Base-by-base conservation (phyloP, 805 yeast genomes). In the Lipomyces yamadae region DNA sequence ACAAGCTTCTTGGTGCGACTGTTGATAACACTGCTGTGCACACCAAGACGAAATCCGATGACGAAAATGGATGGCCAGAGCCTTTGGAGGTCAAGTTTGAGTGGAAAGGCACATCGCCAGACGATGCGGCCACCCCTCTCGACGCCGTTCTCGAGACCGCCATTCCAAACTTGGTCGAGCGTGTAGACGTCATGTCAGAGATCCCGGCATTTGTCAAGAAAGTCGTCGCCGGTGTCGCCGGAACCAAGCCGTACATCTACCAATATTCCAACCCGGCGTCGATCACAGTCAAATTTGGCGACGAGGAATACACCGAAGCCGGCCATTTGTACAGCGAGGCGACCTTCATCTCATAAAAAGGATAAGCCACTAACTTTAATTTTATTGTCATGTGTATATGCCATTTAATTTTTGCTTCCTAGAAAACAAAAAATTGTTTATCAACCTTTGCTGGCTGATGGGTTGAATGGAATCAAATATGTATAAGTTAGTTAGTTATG, bases 161-260 rank as follows among this genome's bases (percentile, higher is more conserved):
- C 30, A 83, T 94, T 72, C 76, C 77, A 18, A 81, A 83, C 57
- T 79, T 91, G 68, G 86, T 91, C 61, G 98, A 92, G 81, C 87
- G 98, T 76, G 93, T 95, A 66, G 99, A 95, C 79, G 98, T 95
- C 67, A 92, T 95, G 98, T 91, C 92, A 61, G 98, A 95, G 80
- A 88, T 95, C 66, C 99, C 99, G 34, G 88, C 86, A 70, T 92
- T 95, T 79, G 96, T 95, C 72, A 95, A 94, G 81, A 90, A 88
- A 74, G 90, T 95, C 66, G 98, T 91, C 57, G 87, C 93, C 69
- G 97, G 97, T 66, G 96, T 94, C 63, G 95, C 95, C 15, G 99
- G 98, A 60, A 88, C 98, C 34, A 91, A 89, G 77, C 99, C 99
- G n/a, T 94, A 86, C 81, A 94, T 95, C 74, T 95, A 93, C 80